Base-by-base conservation (phyloP, 495 filamentous ascomycete species). In the Penicillium daleae region DNA sequence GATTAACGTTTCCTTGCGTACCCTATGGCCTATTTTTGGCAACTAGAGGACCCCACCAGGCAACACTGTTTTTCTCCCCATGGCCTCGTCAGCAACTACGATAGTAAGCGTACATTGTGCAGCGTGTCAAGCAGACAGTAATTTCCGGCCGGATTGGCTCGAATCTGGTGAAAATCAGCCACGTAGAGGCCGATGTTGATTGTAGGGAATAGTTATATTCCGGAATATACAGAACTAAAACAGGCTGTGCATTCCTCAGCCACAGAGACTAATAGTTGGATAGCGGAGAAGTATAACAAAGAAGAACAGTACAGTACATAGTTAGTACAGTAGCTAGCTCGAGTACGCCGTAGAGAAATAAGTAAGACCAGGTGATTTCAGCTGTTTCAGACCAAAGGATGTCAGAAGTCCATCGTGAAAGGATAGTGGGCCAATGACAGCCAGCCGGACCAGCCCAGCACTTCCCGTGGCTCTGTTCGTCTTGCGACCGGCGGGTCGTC, bases 1-100 rank as follows among this genome's bases (percentile, higher is more conserved):
- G 21, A 46, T 12, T 8, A 24, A 22, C 5, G 19, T 46, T 46
- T 24, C 42, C 10, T 12, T 46, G 9, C 19, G 24, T 2, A 9
- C 42, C 21, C 19, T 46, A 44, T 13, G 42, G 42, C 42, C 65
- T 71, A 71, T 71, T 67, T 71, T 73, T 71, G 66, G 68, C 54
- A 64, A 56, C 32, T 7, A 27, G 39, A 12, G n/a, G 51, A 54
- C 49, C 57, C 62, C 57, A 59, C 65, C 60, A 72, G 70, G 67
- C 67, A 70, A 56, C 70, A 61, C 42, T 66, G 31, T 56, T 62
- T 61, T 42, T 31, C 42, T 15, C 40, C 42, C 19, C 40, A 52
- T 33, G 62, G 62, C 57, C 56, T 66, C 65, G 68, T 67, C 65
- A 70, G 59, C 63, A 21, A 31, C 21, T 54, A 58, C 32, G 53